Evolutionary conservation across 1,284 basidiomycete genomes (phyloP), one percentile per base, ranked within the genome.

Genomic region (Microbotryum lychnidis-dioicae): DNA sequence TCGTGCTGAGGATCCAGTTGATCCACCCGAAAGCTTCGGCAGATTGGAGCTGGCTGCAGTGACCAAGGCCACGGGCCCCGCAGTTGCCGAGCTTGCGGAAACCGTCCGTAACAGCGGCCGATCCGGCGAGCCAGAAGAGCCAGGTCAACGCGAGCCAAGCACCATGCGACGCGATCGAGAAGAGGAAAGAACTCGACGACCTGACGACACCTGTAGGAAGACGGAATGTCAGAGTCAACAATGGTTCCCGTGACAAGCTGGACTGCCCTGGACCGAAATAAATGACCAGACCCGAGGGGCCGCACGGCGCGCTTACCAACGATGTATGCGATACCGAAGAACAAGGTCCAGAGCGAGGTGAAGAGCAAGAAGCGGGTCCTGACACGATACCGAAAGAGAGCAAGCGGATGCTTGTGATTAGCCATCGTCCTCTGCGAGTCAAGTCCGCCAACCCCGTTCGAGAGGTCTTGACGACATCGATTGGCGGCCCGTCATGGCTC

Each of bases 121-220:
- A 59, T 45, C 68, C 69, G n/a, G 66, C 60, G 58, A 70, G 64
- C 68, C 66, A 68, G 69, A 70, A 70, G 54, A 70, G 31, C 69
- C 69, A 70, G 50, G 69, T 69, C 47, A 70, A 25, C 49, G 63
- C 61, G 49, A 67, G 57, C 52, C 55, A 68, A 23, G 57, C 63
- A 29, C 51, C 68, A 53, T 68, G 68, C 1, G 55, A 56, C 1
- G 69, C 69, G 59, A 69, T 69, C 46, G 69, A 69, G 64, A 67
- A 69, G 37, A 66, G 49, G 66, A 70, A 69, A 42, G 56, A 60
- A 27, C 54, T 33, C n/a, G 68, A 48, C 1, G 69, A 61, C 44
- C 29, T 53, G 31, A 69, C 31, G 62, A 70, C 65, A 18, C 68
- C 67, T 68, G 46, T 23, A 6, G 16, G 10, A 47, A 46, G 27